Evolutionary conservation across 2,329 filamentous ascomycete genomes (phyloP).

Genomic region (Hypoxylon sp.): DNA sequence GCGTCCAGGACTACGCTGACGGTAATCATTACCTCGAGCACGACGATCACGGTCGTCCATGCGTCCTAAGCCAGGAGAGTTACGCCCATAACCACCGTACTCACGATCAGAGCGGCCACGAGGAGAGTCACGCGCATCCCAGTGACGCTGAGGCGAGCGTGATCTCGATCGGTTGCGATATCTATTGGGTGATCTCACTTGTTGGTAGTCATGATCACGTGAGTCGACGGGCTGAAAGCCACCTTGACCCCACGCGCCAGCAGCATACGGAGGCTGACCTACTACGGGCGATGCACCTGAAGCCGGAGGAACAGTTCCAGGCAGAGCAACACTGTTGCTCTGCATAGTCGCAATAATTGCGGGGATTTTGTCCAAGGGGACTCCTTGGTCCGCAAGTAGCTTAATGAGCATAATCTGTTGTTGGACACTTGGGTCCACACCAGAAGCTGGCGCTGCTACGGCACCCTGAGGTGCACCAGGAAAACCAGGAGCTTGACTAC

Average conservation of each 20-base stretch:
- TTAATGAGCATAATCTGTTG: constrained; percentile 82
- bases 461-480: constrained; percentile 53
- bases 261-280: constrained; percentile 58
- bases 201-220: constrained; percentile 69
- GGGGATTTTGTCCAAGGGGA: constrained; percentile 82
- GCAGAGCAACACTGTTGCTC: constrained; percentile 51
- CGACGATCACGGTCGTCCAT: constrained; percentile 68
- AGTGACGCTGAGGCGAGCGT: constrained; percentile 81
- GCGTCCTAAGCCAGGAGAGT: constrained; percentile 72
- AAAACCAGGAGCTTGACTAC: constrained; percentile 56
- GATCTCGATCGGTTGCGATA: constrained; percentile 77
- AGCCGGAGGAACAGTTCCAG: constrained; percentile 50
- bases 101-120: constrained; percentile 64
- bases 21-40: constrained; percentile 76
- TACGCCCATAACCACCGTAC: constrained; percentile 79
- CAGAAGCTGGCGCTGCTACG: constrained; percentile 53
- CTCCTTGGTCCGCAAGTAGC: constrained; percentile 78
- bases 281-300: constrained; percentile 55
- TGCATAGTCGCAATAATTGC: constrained; percentile 67
- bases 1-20: constrained; percentile 85
- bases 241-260: constrained; percentile 54
- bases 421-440: constrained; percentile 69
- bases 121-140: constrained; percentile 75
- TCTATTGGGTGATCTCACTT: constrained; percentile 73
- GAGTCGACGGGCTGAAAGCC: constrained; percentile 57